Percentiles rank a stretch among this genome's conserved stretches.
phyloP scores from a whole-genome alignment of 2,329 filamentous ascomycete species.

The Myotisia sp. region DNA sequence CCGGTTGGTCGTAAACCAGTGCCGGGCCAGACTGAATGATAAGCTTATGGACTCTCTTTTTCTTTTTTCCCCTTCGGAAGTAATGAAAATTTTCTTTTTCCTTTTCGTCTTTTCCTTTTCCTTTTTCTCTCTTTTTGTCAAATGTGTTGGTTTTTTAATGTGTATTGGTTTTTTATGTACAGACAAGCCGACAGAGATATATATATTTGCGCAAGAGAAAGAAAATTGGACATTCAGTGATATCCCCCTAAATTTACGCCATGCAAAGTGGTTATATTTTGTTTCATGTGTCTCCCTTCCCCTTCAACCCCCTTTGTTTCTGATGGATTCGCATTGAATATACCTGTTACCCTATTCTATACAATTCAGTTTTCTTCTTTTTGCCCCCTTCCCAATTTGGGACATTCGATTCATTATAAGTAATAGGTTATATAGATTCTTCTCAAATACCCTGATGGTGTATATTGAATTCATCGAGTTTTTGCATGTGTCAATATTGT shows the following conservation, averaged over 20 bases:
- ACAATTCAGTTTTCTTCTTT: too few relatives aligned
- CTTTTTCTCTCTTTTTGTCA: neutral
- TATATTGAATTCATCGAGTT: too few relatives aligned
- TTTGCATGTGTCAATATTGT: too few relatives aligned
- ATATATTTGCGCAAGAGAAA: neutral
- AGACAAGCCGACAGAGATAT: neutral
- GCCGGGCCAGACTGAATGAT: constrained; percentile 36
- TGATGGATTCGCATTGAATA: too few relatives aligned
- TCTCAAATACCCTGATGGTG: too few relatives aligned
- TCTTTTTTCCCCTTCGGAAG: neutral
- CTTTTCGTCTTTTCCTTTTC: constrained; percentile 1
- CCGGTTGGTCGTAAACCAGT: constrained; percentile 43
- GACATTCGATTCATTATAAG: too few relatives aligned
- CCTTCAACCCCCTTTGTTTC: too few relatives aligned
- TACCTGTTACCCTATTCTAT: too few relatives aligned
- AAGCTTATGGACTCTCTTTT: neutral
- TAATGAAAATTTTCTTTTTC: neutral
- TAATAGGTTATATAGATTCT: too few relatives aligned
- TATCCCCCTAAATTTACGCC: too few relatives aligned
- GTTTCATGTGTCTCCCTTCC: neutral
- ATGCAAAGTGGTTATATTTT: constrained; percentile 2
- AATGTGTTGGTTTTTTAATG: neutral
- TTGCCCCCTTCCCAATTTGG: too few relatives aligned
- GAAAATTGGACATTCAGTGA: neutral
- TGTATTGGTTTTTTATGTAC: neutral